Conservation (phyloP, 768 basidiomycete species). For the Dacryopinax primogenitus region DNA sequence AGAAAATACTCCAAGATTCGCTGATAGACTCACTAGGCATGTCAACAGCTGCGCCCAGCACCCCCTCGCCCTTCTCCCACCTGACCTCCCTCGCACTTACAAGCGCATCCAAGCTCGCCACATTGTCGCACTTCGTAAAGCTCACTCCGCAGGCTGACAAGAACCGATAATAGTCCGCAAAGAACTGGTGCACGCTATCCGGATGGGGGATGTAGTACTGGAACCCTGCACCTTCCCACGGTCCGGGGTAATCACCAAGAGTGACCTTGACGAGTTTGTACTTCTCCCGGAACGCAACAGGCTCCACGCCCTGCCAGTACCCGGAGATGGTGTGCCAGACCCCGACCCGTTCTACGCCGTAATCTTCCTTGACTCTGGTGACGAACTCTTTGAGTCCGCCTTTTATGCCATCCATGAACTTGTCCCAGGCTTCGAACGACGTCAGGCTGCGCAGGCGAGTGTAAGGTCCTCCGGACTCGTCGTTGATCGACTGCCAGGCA, state of each 20-base stretch:
- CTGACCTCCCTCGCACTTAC: constrained; percentile 10
- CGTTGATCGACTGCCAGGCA: constrained; percentile 14
- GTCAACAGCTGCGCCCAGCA: constrained; percentile 7
- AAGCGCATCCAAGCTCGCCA: constrained; percentile 14
- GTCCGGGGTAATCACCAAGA: constrained; percentile 1
- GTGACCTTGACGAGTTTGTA: constrained; percentile 14
- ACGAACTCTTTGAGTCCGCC: constrained; percentile 12
- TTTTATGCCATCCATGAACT: constrained; percentile 13
- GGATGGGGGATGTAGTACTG: constrained; percentile 15
- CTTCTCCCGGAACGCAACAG: constrained; percentile 10
- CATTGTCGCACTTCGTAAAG: constrained; percentile 15
- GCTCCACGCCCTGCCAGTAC: constrained; percentile 16
- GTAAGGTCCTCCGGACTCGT: neutral
- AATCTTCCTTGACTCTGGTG: constrained; percentile 11
- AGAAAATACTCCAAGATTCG: neutral
- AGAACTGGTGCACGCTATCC: constrained; percentile 10
- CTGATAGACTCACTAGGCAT: constrained; percentile 7
- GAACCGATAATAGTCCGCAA: constrained; percentile 13
- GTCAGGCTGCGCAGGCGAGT: constrained; percentile 7
- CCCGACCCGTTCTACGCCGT: constrained; percentile 13
- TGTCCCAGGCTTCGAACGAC: constrained; percentile 12
- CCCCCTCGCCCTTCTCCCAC: neutral
- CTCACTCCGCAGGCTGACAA: constrained; percentile 7
- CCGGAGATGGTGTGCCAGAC: constrained; percentile 15
- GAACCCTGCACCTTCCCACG: neutral